These are phyloP conservation scores for Mycena polygramma DNA, from an alignment of 768 basidiomycete species.

Conservation along the genomic window DNA sequence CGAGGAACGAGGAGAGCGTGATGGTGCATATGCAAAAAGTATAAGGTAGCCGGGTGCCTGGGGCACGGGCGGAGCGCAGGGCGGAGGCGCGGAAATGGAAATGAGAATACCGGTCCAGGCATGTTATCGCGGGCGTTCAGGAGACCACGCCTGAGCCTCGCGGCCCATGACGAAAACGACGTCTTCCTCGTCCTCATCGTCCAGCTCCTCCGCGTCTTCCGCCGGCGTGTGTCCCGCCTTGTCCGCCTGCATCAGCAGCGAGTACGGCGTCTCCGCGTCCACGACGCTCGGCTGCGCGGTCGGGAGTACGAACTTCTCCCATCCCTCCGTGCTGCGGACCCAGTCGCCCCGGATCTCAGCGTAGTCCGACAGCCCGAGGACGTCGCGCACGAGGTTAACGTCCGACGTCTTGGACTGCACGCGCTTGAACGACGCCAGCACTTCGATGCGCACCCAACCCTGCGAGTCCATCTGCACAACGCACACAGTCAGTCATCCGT, in stretches of 20 bases:
- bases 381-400: conserved; percentile 37
- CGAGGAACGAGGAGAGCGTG: conserved; percentile 28
- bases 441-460: conserved; percentile 38
- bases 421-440: conserved; percentile 37
- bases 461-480: conserved; percentile 35
- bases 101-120: conserved; percentile 10
- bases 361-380: conserved; percentile 34
- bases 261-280: conserved; percentile 26
- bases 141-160: conserved; percentile 36
- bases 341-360: conserved; percentile 38
- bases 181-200: conserved; percentile 39
- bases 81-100: background rate
- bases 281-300: conserved; percentile 34
- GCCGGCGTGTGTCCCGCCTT: conserved; percentile 20
- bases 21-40: conserved; percentile 13
- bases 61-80: background rate
- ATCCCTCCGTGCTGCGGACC: conserved; percentile 39
- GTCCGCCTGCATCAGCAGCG: conserved; percentile 33
- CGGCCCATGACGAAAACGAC: conserved; percentile 40
- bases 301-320: conserved; percentile 37
- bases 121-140: conserved; percentile 33
- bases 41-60: conserved; percentile 2
- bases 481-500: background rate
- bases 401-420: conserved; percentile 36
- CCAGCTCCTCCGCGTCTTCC: conserved; percentile 27